These are phyloP conservation scores for Cladochytrium replicatum DNA, from an alignment of 192 early-diverging fungal species.

Conservation along the genomic window DNA sequence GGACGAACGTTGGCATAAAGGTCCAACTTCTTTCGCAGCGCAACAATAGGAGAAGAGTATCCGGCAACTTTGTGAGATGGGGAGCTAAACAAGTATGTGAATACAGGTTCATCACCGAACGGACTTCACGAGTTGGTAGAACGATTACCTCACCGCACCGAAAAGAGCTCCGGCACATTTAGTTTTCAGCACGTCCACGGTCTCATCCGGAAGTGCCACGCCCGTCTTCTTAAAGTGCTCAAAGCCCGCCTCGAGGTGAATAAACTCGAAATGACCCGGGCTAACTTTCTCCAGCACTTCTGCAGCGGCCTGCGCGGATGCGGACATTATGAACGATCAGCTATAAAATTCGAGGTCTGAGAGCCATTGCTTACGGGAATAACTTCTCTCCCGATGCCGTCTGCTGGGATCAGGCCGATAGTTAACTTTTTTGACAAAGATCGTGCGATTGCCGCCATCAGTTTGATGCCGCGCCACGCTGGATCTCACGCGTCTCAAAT, in stretches of 20 bases:
- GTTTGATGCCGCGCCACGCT: too few species aligned
- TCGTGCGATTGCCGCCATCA: too few species aligned
- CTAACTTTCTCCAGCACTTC: conserved; percentile 69
- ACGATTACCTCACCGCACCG: conserved; percentile 76
- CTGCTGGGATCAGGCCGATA: conserved; percentile 90
- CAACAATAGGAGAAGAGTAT: conserved; percentile 97
- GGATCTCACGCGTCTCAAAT: too few species aligned
- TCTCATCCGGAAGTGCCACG: conserved; percentile 78
- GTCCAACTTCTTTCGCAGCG: conserved; percentile 87
- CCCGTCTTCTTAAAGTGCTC: conserved; percentile 93
- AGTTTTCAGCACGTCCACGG: conserved; percentile 65
- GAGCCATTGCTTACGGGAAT: conserved; percentile 58
- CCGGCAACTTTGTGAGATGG: conserved; percentile 97
- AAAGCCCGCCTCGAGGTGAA: conserved; percentile 86
- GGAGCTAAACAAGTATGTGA: conserved; percentile 54
- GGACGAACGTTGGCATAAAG: conserved; percentile 97
- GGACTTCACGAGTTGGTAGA: background rate
- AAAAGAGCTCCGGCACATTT: conserved; percentile 92
- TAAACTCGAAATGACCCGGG: conserved; percentile 61
- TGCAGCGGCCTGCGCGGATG: conserved; percentile 60
- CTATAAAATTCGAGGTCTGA: background rate
- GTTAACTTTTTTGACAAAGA: too few species aligned
- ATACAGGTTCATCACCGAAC: too few species aligned
- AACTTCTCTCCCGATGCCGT: conserved; percentile 95
- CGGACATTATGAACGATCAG: conserved; percentile 9